These are phyloP conservation scores for Thoreauomyces humboldtii DNA, from an alignment of 192 early-diverging fungal genomes.

Conservation along the genomic window DNA sequence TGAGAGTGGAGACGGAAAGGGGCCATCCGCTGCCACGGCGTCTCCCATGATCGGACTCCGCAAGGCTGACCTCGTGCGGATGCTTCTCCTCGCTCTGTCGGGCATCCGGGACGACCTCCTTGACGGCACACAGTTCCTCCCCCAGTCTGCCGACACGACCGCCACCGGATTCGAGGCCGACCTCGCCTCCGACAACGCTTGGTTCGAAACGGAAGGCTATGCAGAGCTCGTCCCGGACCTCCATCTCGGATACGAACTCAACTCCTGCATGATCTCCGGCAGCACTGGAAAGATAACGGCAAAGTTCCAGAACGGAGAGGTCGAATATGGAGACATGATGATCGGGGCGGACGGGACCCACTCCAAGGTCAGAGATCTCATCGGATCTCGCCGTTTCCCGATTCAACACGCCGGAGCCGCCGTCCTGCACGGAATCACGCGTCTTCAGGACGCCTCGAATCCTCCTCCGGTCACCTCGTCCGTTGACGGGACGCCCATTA, in stretches of 20 bases:
- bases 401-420: constrained; percentile 37
- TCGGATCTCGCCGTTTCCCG: constrained; percentile 26
- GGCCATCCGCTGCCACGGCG: neutral
- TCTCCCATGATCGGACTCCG: constrained; percentile 45
- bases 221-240: constrained; percentile 33
- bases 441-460: neutral
- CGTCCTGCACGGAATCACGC: constrained; percentile 44
- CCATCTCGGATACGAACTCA: constrained; percentile 39
- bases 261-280: constrained; percentile 41
- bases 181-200: constrained; percentile 32
- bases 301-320: constrained; percentile 40
- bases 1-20: neutral
- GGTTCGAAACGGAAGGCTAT: constrained; percentile 45
- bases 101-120: constrained; percentile 37
- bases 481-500: constrained; percentile 31
- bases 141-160: constrained; percentile 1
- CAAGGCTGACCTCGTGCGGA: constrained; percentile 43
- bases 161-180: constrained; percentile 28
- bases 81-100: constrained; percentile 45
- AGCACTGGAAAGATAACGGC: constrained; percentile 39
- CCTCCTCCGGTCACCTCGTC: neutral
- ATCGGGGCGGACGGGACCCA: constrained; percentile 49
- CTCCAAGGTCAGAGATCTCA: constrained; percentile 44
- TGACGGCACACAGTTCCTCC: constrained; percentile 25
- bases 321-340: constrained; percentile 38